Percentiles rank a stretch among this genome's conserved stretches.
Conservation (phyloP, 306 rosid genomes). For the Lupinus albus region DNA sequence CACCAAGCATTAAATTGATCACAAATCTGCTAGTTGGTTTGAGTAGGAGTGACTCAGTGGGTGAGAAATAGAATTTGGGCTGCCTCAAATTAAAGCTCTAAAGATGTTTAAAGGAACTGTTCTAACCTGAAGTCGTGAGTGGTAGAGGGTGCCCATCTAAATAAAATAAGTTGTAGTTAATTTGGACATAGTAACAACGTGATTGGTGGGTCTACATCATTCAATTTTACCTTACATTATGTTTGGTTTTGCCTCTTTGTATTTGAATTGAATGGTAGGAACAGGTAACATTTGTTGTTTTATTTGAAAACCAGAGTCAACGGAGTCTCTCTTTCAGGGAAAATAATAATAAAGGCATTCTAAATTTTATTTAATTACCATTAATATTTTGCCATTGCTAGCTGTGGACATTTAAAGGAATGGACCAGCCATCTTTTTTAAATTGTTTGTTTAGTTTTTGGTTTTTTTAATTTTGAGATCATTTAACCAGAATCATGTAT, state of each 20-base stretch:
- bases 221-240: slow-evolving; percentile 24
- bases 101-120: not conserved
- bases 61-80: slow-evolving; percentile 24
- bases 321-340: not conserved
- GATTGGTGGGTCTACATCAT: slow-evolving; percentile 26
- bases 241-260: slow-evolving; percentile 29
- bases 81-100: slow-evolving; percentile 32
- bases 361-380: slow-evolving; percentile 10
- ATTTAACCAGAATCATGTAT: too few relatives aligned
- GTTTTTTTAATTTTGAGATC: not conserved
- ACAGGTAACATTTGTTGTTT: slow-evolving; percentile 14
- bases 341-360: slow-evolving; percentile 7
- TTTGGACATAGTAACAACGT: slow-evolving; percentile 7
- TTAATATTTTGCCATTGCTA: not conserved
- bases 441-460: not conserved
- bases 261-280: slow-evolving; percentile 41
- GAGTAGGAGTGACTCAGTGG: slow-evolving; percentile 25
- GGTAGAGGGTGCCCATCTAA: slow-evolving; percentile 19
- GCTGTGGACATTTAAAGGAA: slow-evolving; percentile 17
- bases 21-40: slow-evolving; percentile 35
- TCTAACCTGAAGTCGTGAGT: not conserved
- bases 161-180: not conserved
- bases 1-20: slow-evolving; percentile 18
- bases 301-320: not conserved
- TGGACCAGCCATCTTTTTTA: slow-evolving; percentile 27